Conservation (phyloP, 2,329 filamentous ascomycete species). For the Aspergillus latus region DNA sequence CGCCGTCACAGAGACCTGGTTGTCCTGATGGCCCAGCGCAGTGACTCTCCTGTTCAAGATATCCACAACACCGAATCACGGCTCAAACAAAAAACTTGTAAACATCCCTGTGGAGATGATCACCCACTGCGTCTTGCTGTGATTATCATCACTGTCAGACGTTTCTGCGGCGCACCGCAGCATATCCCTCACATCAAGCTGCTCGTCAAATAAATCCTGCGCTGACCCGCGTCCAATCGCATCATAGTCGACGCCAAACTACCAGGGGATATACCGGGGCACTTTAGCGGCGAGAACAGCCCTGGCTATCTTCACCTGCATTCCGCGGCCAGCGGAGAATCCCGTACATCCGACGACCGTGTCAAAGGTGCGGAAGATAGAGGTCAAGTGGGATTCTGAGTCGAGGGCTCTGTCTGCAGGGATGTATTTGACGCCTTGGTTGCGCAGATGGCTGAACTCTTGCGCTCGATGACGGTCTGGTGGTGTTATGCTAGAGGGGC, state of each 20-base stretch:
- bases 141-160: constrained; percentile 62
- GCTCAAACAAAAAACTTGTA: constrained; percentile 67
- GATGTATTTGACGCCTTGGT: constrained; percentile 40
- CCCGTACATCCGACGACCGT: constrained; percentile 61
- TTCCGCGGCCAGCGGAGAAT: constrained; percentile 56
- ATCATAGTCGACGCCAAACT: constrained; percentile 73
- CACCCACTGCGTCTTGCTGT: constrained; percentile 58
- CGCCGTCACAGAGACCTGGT: constrained; percentile 61
- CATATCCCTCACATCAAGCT: constrained; percentile 58
- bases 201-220: constrained; percentile 68
- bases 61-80: constrained; percentile 63
- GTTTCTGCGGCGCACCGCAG: constrained; percentile 51
- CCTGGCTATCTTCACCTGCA: constrained; percentile 57
- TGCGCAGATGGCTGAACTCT: constrained; percentile 3
- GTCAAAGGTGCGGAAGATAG: constrained; percentile 41
- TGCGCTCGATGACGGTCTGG: constrained; percentile 1
- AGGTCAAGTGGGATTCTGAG: constrained; percentile 36
- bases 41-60: constrained; percentile 43
- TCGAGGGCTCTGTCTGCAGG: constrained; percentile 48
- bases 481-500: constrained; percentile 48
- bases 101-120: constrained; percentile 70
- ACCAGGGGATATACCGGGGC: constrained; percentile 66
- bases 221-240: constrained; percentile 57
- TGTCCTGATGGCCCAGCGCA: constrained; percentile 63
- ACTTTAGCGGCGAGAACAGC: constrained; percentile 56